phyloP scores from a whole-genome alignment of 371 early-diverging fungal genomes.

The Mortierella sp. region DNA sequence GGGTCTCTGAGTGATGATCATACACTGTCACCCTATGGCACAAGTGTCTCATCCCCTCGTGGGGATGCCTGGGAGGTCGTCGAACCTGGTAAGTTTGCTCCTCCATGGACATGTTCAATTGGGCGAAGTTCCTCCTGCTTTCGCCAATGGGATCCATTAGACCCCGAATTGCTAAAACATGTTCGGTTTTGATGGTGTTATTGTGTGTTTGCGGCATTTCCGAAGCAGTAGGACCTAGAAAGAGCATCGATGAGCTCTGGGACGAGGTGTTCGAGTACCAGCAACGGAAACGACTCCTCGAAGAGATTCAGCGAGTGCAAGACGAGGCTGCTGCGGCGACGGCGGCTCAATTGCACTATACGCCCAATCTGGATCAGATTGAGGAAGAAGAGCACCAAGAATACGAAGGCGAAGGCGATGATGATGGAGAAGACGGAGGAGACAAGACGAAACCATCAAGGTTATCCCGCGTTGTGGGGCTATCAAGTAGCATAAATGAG shows the following conservation, averaged over 20 bases:
- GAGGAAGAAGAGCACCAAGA: neutral
- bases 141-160: neutral
- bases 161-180: neutral
- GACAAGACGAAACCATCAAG: too few relatives aligned
- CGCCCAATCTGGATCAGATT: neutral
- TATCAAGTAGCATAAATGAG: too few relatives aligned
- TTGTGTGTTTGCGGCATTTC: too few relatives aligned
- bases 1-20: slow-evolving; percentile 36
- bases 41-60: slow-evolving; percentile 45
- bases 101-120: neutral
- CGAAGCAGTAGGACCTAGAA: slow-evolving; percentile 30
- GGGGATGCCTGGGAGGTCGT: slow-evolving; percentile 49
- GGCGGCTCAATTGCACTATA: neutral
- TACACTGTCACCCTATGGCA: slow-evolving; percentile 35
- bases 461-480: too few relatives aligned
- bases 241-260: slow-evolving; percentile 45
- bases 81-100: slow-evolving; percentile 21
- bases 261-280: slow-evolving; percentile 49
- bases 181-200: too few relatives aligned
- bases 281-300: slow-evolving; percentile 29
- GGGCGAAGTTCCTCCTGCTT: neutral
- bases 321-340: neutral
- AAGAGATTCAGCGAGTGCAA: slow-evolving; percentile 26
- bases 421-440: neutral
- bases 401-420: neutral